A percentile compares a stretch with the other conserved stretches of the same genome.
These are phyloP conservation scores for Saccharomycopsis hybrid DNA, from an alignment of 1,139 yeast genomes.

Conservation along the genomic window DNA sequence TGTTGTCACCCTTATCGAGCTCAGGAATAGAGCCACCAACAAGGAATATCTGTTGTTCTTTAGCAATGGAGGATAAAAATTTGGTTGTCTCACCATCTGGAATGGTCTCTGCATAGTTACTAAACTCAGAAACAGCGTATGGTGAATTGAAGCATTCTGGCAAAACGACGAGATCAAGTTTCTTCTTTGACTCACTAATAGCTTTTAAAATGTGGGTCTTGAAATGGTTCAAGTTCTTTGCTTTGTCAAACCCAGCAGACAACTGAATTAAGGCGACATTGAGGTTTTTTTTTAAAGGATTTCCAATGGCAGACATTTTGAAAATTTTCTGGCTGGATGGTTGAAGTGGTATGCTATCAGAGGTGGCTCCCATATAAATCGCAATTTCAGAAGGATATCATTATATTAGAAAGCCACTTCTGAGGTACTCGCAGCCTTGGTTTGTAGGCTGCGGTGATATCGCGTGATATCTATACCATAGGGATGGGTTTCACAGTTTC, in stretches of 20 bases:
- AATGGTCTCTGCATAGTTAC: slow-evolving; percentile 71
- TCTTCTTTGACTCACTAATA: slow-evolving; percentile 40
- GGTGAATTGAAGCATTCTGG: slow-evolving; percentile 94
- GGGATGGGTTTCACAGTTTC: too few relatives aligned
- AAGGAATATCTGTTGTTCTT: slow-evolving; percentile 50
- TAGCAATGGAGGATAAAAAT: slow-evolving; percentile 59
- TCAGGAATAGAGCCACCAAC: slow-evolving; percentile 95
- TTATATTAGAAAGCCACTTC: too few relatives aligned
- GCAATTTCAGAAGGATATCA: too few relatives aligned
- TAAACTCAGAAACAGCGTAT: slow-evolving; percentile 80
- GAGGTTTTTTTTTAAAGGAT: slow-evolving; percentile 29
- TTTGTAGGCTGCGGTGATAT: too few relatives aligned
- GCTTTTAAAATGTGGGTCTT: slow-evolving; percentile 45
- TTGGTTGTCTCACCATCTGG: slow-evolving; percentile 66
- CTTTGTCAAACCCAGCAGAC: slow-evolving; percentile 61
- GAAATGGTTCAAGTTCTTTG: slow-evolving; percentile 51
- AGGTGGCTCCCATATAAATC: too few relatives aligned
- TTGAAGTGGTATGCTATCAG: too few relatives aligned
- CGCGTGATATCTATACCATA: too few relatives aligned
- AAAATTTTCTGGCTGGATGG: too few relatives aligned
- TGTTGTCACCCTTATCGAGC: slow-evolving; percentile 43
- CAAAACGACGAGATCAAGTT: slow-evolving; percentile 41
- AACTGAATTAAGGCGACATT: slow-evolving; percentile 75
- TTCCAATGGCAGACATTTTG: slow-evolving; percentile 10
- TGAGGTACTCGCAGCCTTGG: too few relatives aligned